These are phyloP conservation scores for Noccaea bulbosa DNA, from an alignment of 345 rosid genomes.

Conservation along the genomic window DNA sequence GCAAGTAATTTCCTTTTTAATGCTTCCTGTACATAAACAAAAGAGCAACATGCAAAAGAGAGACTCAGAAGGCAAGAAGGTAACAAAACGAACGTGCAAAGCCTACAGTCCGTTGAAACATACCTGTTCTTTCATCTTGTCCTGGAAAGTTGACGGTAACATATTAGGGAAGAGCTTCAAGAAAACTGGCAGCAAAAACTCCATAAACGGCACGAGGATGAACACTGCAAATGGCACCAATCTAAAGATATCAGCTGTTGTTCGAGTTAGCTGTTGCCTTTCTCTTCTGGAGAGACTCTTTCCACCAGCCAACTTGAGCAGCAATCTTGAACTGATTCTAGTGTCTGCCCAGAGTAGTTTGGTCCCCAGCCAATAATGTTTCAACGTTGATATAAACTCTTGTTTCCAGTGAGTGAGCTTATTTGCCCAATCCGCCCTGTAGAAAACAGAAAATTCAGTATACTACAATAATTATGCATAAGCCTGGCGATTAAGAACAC, in stretches of 20 bases:
- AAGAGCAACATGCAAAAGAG: constrained; percentile 21
- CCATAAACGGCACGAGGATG: constrained; percentile 78
- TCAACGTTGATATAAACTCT: constrained; percentile 62
- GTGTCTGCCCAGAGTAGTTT: constrained; percentile 71
- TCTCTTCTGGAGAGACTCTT: constrained; percentile 85
- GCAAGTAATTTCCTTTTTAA: constrained; percentile 67
- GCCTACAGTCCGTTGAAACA: constrained; percentile 7
- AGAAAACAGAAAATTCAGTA: constrained; percentile 28
- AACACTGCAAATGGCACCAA: constrained; percentile 84
- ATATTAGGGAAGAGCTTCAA: constrained; percentile 76
- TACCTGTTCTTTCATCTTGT: constrained; percentile 84
- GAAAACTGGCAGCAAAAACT: constrained; percentile 71
- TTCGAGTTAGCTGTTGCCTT: constrained; percentile 87
- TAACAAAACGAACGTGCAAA: constrained; percentile 11
- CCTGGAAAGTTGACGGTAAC: constrained; percentile 84
- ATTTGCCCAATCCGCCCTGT: constrained; percentile 73
- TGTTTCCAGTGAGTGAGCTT: constrained; percentile 68
- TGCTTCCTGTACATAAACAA: constrained; percentile 59
- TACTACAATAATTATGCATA: background rate
- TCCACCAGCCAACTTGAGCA: constrained; percentile 68
- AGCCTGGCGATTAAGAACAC: background rate
- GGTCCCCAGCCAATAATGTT: constrained; percentile 76
- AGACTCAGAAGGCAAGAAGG: constrained; percentile 25
- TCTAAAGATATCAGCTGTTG: constrained; percentile 92
- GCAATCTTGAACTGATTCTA: constrained; percentile 69